Percentiles rank a stretch among this genome's conserved stretches.
Conservation (phyloP, 176 grass and related monocot species). For the Juncus inflexus region DNA sequence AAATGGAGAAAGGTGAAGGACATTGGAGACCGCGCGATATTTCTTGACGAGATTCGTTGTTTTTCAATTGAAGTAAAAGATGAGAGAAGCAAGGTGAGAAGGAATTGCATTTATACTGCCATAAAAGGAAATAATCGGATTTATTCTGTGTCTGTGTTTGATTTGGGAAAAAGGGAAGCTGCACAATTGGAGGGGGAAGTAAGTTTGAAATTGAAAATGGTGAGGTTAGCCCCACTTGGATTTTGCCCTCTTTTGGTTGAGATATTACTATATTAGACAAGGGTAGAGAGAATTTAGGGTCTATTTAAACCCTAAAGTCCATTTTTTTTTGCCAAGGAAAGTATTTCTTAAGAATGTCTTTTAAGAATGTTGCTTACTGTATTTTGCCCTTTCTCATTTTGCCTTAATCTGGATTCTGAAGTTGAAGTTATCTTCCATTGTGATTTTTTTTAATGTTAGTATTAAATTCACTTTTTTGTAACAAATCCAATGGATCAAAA, state of each 20-base stretch:
- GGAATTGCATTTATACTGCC: conserved; percentile 17
- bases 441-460: no score
- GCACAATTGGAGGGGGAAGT: not conserved
- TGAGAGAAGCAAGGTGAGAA: not conserved
- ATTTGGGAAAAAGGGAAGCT: not conserved
- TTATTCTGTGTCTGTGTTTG: not conserved
- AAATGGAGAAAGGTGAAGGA: conserved; percentile 16
- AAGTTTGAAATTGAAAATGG: not conserved
- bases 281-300: no score
- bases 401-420: no score
- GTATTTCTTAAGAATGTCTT: no score
- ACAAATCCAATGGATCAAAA: no score
- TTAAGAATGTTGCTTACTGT: no score
- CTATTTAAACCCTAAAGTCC: no score
- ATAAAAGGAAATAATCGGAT: not conserved
- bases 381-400: no score
- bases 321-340: no score
- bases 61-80: conserved; percentile 4
- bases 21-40: conserved; percentile 14
- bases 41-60: conserved; percentile 18
- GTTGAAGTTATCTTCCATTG: no score
- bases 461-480: no score
- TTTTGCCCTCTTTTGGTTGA: not conserved
- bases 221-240: not conserved
- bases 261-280: no score